Evolutionary conservation across 2,329 filamentous ascomycete genomes (phyloP).

Genomic region (Blastomyces silverae): DNA sequence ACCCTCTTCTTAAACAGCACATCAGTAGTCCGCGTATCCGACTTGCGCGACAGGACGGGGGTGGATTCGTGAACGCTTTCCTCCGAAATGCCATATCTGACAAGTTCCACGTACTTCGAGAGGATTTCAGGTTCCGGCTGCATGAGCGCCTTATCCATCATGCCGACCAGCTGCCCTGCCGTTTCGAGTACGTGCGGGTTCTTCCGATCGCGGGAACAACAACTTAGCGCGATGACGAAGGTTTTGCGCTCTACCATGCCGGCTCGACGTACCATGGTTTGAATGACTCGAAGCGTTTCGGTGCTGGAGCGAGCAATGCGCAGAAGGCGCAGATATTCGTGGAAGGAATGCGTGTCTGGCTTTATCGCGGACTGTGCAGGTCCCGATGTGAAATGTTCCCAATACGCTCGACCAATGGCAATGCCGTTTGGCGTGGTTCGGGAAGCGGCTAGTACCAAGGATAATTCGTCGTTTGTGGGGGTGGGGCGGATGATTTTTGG

Average conservation of each 20-base stretch:
- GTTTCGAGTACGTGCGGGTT: conserved; percentile 63
- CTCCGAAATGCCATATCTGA: conserved; percentile 17
- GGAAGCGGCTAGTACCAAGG: conserved; percentile 61
- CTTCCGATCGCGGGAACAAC: conserved; percentile 68
- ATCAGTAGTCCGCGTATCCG: not conserved
- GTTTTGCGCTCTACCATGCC: conserved; percentile 44
- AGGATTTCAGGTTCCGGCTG: conserved; percentile 31
- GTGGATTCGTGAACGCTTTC: not conserved
- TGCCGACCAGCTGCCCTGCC: conserved; percentile 50
- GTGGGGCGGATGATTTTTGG: conserved; percentile 34
- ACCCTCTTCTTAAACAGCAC: not conserved
- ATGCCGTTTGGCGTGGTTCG: conserved; percentile 51
- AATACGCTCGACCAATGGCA: conserved; percentile 64
- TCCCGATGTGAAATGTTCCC: conserved; percentile 58
- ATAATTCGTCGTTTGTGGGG: conserved; percentile 55
- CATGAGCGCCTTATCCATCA: conserved; percentile 50
- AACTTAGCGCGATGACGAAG: conserved; percentile 65
- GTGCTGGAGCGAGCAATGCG: conserved; percentile 59
- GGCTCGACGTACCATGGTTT: conserved; percentile 44
- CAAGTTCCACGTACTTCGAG: conserved; percentile 28
- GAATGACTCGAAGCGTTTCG: conserved; percentile 54
- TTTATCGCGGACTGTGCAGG: conserved; percentile 44
- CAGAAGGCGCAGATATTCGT: conserved; percentile 61
- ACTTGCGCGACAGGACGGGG: not conserved
- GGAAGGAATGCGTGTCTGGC: conserved; percentile 67